These are phyloP conservation scores for Lizonia empirigonia DNA, from an alignment of 2,329 filamentous ascomycete genomes.

Conservation along the genomic window DNA sequence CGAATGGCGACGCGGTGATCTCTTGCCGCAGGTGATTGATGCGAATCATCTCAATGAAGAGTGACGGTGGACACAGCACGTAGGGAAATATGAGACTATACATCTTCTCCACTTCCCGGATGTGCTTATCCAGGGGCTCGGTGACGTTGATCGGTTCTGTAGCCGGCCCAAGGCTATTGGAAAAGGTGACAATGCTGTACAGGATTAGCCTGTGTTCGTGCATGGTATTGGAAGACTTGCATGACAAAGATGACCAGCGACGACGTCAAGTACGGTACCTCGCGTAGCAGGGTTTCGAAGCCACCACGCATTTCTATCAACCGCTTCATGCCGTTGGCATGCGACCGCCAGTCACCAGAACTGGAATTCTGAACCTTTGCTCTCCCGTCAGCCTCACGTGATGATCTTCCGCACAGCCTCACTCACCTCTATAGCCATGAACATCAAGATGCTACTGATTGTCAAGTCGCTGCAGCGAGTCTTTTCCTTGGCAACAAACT, in stretches of 20 bases:
- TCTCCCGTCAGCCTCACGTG: neutral
- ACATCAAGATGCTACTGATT: constrained; percentile 37
- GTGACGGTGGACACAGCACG: constrained; percentile 30
- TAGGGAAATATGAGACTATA: constrained; percentile 39
- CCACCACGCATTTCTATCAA: constrained; percentile 41
- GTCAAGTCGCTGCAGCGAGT: constrained; percentile 33
- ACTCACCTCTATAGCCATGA: constrained; percentile 39
- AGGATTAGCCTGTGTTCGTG: neutral
- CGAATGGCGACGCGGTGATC: constrained; percentile 15
- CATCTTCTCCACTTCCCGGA: constrained; percentile 23
- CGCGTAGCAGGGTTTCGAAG: constrained; percentile 22
- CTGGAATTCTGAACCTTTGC: constrained; percentile 33
- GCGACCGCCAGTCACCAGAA: constrained; percentile 33
- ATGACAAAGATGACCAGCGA: constrained; percentile 33
- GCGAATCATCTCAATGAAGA: constrained; percentile 34
- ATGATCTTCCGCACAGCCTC: too few relatives aligned
- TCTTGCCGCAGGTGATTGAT: constrained; percentile 32
- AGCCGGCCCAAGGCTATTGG: constrained; percentile 36
- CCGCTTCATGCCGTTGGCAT: constrained; percentile 33
- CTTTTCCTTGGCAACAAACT: constrained; percentile 30
- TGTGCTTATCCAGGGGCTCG: constrained; percentile 15
- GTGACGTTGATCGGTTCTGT: constrained; percentile 32
- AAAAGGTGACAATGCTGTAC: constrained; percentile 29
- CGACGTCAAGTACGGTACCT: constrained; percentile 25
- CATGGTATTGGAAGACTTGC: constrained; percentile 18